Conservation (phyloP, 306 rosid species). For the Cercis canadensis region DNA sequence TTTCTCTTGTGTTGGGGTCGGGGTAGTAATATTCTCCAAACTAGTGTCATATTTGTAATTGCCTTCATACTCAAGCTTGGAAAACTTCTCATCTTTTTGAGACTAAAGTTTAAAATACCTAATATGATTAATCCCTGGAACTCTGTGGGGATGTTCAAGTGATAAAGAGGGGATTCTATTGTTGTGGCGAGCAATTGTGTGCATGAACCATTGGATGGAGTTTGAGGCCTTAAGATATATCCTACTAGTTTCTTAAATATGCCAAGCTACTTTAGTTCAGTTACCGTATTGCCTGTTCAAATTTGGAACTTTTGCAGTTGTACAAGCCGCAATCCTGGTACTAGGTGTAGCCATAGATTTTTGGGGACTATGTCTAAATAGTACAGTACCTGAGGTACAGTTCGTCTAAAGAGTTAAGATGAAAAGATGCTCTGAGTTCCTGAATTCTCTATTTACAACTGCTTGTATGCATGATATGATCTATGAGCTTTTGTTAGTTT, state of each 20-base stretch:
- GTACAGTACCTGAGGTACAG: too few relatives aligned
- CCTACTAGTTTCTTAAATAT: background rate
- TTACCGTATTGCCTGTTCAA: background rate
- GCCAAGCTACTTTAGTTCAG: too few relatives aligned
- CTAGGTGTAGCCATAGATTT: slow-evolving; percentile 27
- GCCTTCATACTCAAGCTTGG: slow-evolving; percentile 1
- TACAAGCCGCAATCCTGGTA: slow-evolving; percentile 21
- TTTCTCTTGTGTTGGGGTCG: too few relatives aligned
- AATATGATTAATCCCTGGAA: slow-evolving; percentile 1
- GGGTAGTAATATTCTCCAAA: too few relatives aligned
- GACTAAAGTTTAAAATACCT: background rate
- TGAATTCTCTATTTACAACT: slow-evolving; percentile 32
- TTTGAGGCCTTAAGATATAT: background rate
- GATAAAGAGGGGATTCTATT: background rate
- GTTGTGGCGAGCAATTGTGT: background rate
- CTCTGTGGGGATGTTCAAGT: background rate
- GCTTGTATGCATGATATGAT: slow-evolving; percentile 24
- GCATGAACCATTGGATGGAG: slow-evolving; percentile 6
- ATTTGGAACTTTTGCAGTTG: slow-evolving; percentile 25
- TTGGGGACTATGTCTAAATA: slow-evolving; percentile 7
- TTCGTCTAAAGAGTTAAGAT: slow-evolving; percentile 12
- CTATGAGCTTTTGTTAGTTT: slow-evolving; percentile 18
- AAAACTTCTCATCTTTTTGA: background rate
- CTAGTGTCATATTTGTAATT: background rate
- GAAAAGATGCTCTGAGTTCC: slow-evolving; percentile 12